Evolutionary conservation across 2,329 filamentous ascomycete genomes (phyloP).

Genomic region (Colletotrichum salicis): DNA sequence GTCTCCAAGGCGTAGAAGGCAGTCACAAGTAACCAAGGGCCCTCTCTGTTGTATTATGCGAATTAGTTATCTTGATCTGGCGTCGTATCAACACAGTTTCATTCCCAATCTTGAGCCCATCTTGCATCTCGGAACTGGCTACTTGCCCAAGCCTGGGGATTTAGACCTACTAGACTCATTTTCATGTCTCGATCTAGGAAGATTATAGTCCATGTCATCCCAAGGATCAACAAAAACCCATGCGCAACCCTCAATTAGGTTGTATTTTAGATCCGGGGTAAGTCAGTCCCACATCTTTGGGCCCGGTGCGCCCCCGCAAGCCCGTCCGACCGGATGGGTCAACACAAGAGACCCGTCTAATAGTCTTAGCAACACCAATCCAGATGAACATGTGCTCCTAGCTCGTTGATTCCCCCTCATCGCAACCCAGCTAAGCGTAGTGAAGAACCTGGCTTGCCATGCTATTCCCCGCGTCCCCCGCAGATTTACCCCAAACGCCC

Average conservation of each 20-base stretch:
- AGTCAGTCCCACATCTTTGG: conserved; percentile 24
- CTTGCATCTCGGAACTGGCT: too few relatives aligned
- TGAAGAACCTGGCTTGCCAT: neutral
- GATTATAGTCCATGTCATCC: too few relatives aligned
- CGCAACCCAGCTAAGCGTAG: neutral
- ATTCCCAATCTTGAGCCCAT: too few relatives aligned
- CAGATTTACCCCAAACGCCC: conserved; percentile 20
- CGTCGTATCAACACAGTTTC: too few relatives aligned
- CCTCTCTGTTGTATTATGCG: too few relatives aligned
- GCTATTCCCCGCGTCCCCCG: conserved; percentile 15
- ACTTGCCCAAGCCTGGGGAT: too few relatives aligned
- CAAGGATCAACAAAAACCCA: conserved; percentile 20
- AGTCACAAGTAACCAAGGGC: too few relatives aligned
- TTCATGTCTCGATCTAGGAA: too few relatives aligned
- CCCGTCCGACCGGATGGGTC: neutral
- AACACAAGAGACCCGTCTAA: conserved; percentile 2
- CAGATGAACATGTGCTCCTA: neutral
- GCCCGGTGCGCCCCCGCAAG: neutral
- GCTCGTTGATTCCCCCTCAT: conserved; percentile 1
- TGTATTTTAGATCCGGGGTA: conserved; percentile 18
- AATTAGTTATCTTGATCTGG: too few relatives aligned
- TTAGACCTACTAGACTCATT: too few relatives aligned
- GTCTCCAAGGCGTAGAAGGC: conserved; percentile 8
- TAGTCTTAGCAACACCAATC: conserved; percentile 4
- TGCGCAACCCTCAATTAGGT: neutral